A percentile compares a stretch with the other conserved stretches of the same genome.
Evolutionary conservation across 2,329 filamentous ascomycete genomes (phyloP).

Genomic region (Cryphonectria nitschkei): DNA sequence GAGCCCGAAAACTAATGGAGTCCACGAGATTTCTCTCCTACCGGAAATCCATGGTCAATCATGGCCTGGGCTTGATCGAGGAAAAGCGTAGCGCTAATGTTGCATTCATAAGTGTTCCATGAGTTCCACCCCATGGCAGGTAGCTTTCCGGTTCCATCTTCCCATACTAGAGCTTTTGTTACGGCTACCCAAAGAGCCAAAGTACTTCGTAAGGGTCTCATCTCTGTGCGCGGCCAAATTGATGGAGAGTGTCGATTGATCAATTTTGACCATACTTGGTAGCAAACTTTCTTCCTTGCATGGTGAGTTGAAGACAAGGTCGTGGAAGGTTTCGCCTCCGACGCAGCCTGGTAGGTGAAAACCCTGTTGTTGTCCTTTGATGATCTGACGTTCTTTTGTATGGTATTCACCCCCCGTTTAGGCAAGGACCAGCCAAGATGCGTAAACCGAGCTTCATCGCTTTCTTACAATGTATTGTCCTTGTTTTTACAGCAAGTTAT

Average conservation of each 20-base stretch:
- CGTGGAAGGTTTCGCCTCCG: neutral
- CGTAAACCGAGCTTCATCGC: neutral
- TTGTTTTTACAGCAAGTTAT: too few relatives aligned
- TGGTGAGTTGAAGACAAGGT: neutral
- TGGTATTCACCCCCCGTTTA: constrained; percentile 7
- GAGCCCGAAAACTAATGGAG: too few relatives aligned
- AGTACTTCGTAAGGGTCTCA: neutral
- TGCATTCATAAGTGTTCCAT: constrained; percentile 20
- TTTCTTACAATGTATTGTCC: neutral
- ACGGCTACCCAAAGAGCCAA: neutral
- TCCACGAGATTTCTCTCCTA: neutral
- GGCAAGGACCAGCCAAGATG: neutral
- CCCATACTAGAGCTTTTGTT: constrained; percentile 1
- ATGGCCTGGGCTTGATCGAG: constrained; percentile 17
- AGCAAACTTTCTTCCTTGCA: neutral
- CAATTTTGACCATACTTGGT: neutral
- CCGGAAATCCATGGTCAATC: constrained; percentile 12
- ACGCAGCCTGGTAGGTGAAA: too few relatives aligned
- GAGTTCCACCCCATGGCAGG: constrained; percentile 22
- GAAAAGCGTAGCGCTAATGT: constrained; percentile 15
- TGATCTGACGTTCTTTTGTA: neutral
- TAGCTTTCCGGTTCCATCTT: constrained; percentile 16
- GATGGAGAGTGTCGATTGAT: neutral
- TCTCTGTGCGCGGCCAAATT: neutral
- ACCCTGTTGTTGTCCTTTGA: constrained; percentile 1